phyloP scores from a whole-genome alignment of 257 asterid species.

The Sherardia arvensis region DNA sequence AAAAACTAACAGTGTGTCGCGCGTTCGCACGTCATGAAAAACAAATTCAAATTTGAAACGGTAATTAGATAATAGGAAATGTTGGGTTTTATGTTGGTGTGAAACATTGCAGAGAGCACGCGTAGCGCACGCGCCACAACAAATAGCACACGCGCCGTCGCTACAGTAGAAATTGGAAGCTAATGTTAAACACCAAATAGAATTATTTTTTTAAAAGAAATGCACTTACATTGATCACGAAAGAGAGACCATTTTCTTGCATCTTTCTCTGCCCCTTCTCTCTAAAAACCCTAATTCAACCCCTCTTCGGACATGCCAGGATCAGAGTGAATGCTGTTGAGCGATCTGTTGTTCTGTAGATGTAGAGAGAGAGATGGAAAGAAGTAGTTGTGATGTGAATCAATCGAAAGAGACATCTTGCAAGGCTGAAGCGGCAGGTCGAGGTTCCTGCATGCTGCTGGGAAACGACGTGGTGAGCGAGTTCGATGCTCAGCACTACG shows the following conservation, averaged over 20 bases:
- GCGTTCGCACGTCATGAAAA: too few relatives aligned
- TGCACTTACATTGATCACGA: too few relatives aligned
- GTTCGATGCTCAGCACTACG: conserved; percentile 30
- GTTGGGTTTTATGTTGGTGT: too few relatives aligned
- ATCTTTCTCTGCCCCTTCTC: conserved; percentile 14
- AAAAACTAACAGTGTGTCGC: too few relatives aligned
- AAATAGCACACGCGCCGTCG: too few relatives aligned
- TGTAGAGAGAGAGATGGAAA: conserved; percentile 58
- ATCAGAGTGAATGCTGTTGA: conserved; percentile 34
- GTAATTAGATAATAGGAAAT: too few relatives aligned
- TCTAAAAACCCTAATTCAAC: conserved; percentile 53
- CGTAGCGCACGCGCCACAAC: too few relatives aligned
- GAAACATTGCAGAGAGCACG: too few relatives aligned
- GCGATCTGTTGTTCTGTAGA: conserved; percentile 28
- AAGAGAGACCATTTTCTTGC: conserved; percentile 14
- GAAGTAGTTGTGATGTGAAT: conserved; percentile 47
- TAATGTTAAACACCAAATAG: too few relatives aligned
- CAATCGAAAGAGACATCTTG: conserved; percentile 83
- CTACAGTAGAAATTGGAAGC: too few relatives aligned
- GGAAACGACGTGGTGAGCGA: conserved; percentile 26
- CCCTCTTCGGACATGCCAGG: conserved; percentile 25
- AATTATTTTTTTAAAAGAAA: too few relatives aligned
- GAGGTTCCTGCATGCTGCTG: conserved; percentile 32
- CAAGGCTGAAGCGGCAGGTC: conserved; percentile 80
- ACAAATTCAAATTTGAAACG: too few relatives aligned